Evolutionary conservation across 106 monocot genomes (phyloP), one percentile per base, ranked within the genome.

Genomic region (Platanthera zijinensis): DNA sequence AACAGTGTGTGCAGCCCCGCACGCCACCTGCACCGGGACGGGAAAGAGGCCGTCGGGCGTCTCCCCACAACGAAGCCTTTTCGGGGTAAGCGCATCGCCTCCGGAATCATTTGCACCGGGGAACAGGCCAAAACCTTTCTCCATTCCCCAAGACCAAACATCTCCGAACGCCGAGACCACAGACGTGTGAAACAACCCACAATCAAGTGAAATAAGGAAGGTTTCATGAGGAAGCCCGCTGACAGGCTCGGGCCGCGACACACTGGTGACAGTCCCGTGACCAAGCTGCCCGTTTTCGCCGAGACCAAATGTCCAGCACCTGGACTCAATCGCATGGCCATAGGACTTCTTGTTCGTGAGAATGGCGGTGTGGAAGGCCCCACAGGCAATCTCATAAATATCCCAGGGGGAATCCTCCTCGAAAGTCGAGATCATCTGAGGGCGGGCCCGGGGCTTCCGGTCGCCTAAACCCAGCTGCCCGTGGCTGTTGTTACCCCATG

Each of bases 81-180:
- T 7, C 14, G 93, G 93, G 15, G 46, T 49, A 14, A 88, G 77
- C 21, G 90, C 87, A 86, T 93, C 93, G 7, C 93, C 93, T 15
- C 81, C 78, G 80, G 88, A 81, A 56, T 67, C 46, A 39, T 80
- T 82, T n/a, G 87, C 90, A 71, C 88, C 88, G 0, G 93, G 93
- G 74, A 88, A 94, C 19, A 94, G 52, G 1, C 93, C 93, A 22
- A 94, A 86, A 49, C 93, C 90, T 59, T 82, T 90, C 81, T 90
- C 90, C 93, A 94, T 94, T 50, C 93, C 93, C 93, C 93, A 94
- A 28, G 86, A 88, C 93, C 93, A 94, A 7, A 90, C 86, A 9
- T 88, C 86, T 28, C 93, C 93, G 57, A 80, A 71, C 10, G 74
- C 79, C 18, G 90, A 94, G 10, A 94, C 85, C 52, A 90, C 88